Conservation (phyloP, 129 eudicot species). For the Chrysanthemum lavandulifolium region DNA sequence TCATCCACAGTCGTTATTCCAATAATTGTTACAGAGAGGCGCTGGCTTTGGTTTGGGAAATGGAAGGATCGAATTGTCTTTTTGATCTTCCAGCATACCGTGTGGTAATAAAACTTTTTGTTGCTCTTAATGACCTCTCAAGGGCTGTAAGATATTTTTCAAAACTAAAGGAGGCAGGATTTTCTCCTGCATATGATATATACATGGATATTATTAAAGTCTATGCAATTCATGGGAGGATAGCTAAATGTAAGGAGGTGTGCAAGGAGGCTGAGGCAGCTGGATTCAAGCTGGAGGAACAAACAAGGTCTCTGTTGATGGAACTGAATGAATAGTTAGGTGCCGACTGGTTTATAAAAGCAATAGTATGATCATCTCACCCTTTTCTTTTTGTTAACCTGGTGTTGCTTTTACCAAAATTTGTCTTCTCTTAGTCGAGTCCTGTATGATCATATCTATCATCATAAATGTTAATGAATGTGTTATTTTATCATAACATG, state of each 20-base stretch:
- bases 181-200: slow-evolving; percentile 67
- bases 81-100: slow-evolving; percentile 89
- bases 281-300: slow-evolving; percentile 62
- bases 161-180: slow-evolving; percentile 82
- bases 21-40: slow-evolving; percentile 64
- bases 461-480: slow-evolving; percentile 4
- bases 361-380: slow-evolving; percentile 18
- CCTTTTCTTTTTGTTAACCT: slow-evolving; percentile 7
- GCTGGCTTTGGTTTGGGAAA: slow-evolving; percentile 81
- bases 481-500: slow-evolving; percentile 10
- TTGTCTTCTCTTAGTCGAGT: neutral
- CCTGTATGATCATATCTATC: neutral
- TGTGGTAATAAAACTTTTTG: slow-evolving; percentile 70
- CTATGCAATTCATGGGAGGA: slow-evolving; percentile 59
- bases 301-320: slow-evolving; percentile 40
- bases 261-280: slow-evolving; percentile 77
- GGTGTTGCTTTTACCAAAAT: neutral
- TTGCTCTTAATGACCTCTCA: slow-evolving; percentile 70
- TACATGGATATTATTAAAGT: slow-evolving; percentile 51
- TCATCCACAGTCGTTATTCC: slow-evolving; percentile 58
- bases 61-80: slow-evolving; percentile 62
- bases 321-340: slow-evolving; percentile 31
- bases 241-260: slow-evolving; percentile 74
- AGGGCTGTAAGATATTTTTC: slow-evolving; percentile 75
- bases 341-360: neutral